Conservation (phyloP, 768 basidiomycete species). For the Russula sp. region DNA sequence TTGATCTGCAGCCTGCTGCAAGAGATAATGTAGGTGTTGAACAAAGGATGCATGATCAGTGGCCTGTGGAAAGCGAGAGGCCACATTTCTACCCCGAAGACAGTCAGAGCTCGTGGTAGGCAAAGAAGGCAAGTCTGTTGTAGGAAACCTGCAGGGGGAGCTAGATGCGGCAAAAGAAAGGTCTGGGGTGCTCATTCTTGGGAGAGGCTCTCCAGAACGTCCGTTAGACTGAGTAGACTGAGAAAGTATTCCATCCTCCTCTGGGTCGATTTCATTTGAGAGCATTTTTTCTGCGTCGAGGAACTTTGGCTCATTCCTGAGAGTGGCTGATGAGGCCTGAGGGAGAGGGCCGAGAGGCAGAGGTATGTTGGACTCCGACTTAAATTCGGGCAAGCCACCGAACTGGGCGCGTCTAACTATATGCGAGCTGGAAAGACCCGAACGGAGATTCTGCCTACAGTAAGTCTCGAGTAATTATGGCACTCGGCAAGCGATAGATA, state of each 20-base stretch:
- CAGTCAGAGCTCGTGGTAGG: not conserved
- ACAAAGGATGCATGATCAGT: not conserved
- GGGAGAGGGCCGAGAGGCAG: no score
- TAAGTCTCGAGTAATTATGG: not conserved
- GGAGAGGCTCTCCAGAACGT: not conserved
- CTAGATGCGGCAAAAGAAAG: constrained; percentile 11
- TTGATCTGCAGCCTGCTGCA: not conserved
- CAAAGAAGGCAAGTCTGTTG: not conserved
- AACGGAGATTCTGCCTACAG: not conserved
- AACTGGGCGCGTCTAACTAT: not conserved
- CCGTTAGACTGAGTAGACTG: not conserved
- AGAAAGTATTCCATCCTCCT: not conserved
- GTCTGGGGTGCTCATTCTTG: constrained; percentile 9
- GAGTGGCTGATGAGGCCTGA: not conserved
- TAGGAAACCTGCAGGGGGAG: not conserved
- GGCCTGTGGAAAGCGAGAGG: not conserved
- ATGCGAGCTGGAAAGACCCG: not conserved
- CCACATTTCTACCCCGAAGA: not conserved
- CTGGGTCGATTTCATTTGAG: not conserved
- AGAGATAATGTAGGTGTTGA: not conserved
- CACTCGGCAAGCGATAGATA: not conserved
- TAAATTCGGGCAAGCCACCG: not conserved
- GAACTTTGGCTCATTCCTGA: not conserved
- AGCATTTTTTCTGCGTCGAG: not conserved
- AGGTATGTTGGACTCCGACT: not conserved